These are phyloP conservation scores for Pseudognaphalium luteoalbum DNA, from an alignment of 129 eudicot species.

Conservation along the genomic window DNA sequence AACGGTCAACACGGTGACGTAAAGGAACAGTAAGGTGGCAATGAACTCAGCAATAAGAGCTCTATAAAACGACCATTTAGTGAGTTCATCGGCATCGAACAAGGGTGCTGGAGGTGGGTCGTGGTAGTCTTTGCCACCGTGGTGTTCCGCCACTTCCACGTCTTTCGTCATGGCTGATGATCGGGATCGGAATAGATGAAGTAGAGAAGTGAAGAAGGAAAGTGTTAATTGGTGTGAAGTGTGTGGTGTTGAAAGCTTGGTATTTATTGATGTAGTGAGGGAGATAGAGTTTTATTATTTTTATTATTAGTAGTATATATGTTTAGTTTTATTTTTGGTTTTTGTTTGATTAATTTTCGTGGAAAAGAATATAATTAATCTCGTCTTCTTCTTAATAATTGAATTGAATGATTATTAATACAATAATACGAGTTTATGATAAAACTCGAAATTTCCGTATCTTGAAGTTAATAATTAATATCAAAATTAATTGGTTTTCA, in stretches of 20 bases:
- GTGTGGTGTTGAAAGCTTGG: slow-evolving; percentile 39
- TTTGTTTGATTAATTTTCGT: too few relatives aligned
- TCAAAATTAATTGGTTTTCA: not conserved
- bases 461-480: too few relatives aligned
- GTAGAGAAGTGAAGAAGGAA: not conserved
- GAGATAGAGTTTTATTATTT: slow-evolving; percentile 25
- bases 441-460: too few relatives aligned
- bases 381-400: not conserved
- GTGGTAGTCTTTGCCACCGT: slow-evolving; percentile 77
- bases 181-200: not conserved
- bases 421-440: not conserved
- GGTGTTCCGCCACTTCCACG: slow-evolving; percentile 58
- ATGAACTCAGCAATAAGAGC: slow-evolving; percentile 78
- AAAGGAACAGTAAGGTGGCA: slow-evolving; percentile 78
- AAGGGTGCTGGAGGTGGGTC: slow-evolving; percentile 90
- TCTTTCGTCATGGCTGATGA: slow-evolving; percentile 41
- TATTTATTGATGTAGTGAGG: slow-evolving; percentile 38
- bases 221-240: slow-evolving; percentile 29
- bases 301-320: not conserved
- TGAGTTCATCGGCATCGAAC: slow-evolving; percentile 56
- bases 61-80: slow-evolving; percentile 79
- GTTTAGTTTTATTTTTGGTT: not conserved
- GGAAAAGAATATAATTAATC: not conserved
- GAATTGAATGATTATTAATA: not conserved
- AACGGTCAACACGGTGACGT: slow-evolving; percentile 72